Conservation (phyloP, 306 rosid genomes). For the Castanea sativa region DNA sequence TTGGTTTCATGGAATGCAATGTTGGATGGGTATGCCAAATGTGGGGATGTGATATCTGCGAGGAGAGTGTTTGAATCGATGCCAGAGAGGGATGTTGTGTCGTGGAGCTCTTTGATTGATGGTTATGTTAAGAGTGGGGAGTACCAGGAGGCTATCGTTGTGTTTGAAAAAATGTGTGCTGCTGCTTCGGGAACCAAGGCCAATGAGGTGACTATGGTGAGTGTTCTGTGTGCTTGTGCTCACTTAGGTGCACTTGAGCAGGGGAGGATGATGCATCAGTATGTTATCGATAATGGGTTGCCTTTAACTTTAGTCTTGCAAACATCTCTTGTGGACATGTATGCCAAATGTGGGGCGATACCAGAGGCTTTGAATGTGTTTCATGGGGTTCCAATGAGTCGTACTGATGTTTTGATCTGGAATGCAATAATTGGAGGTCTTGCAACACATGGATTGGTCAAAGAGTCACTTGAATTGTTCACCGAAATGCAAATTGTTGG, state of each 20-base stretch:
- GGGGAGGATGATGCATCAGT: slow-evolving; percentile 53
- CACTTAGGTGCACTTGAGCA: slow-evolving; percentile 72
- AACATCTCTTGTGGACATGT: slow-evolving; percentile 84
- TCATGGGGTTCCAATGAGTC: slow-evolving; percentile 28
- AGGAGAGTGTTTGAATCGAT: slow-evolving; percentile 56
- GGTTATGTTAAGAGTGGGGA: slow-evolving; percentile 66
- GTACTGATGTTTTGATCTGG: slow-evolving; percentile 70
- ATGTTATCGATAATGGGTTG: slow-evolving; percentile 45
- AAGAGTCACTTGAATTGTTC: slow-evolving; percentile 50
- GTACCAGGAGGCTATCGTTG: slow-evolving; percentile 54
- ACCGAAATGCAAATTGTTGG: slow-evolving; percentile 56
- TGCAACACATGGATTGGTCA: slow-evolving; percentile 66
- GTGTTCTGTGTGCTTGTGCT: slow-evolving; percentile 68
- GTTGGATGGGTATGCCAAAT: slow-evolving; percentile 78
- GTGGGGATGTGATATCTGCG: slow-evolving; percentile 53
- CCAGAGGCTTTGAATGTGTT: slow-evolving; percentile 63
- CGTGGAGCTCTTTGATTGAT: slow-evolving; percentile 77
- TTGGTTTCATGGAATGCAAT: slow-evolving; percentile 78
- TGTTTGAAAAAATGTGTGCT: slow-evolving; percentile 51
- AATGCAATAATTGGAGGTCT: slow-evolving; percentile 81
- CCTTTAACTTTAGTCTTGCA: slow-evolving; percentile 53
- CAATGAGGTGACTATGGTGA: slow-evolving; percentile 80
- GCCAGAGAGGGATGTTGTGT: slow-evolving; percentile 62
- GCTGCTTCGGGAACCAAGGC: slow-evolving; percentile 44
- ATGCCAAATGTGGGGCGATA: slow-evolving; percentile 81